Percentiles rank a stretch among this genome's conserved stretches.
These are phyloP conservation scores for Kwoniella heveanensis DNA, from an alignment of 768 basidiomycete species.

Conservation along the genomic window DNA sequence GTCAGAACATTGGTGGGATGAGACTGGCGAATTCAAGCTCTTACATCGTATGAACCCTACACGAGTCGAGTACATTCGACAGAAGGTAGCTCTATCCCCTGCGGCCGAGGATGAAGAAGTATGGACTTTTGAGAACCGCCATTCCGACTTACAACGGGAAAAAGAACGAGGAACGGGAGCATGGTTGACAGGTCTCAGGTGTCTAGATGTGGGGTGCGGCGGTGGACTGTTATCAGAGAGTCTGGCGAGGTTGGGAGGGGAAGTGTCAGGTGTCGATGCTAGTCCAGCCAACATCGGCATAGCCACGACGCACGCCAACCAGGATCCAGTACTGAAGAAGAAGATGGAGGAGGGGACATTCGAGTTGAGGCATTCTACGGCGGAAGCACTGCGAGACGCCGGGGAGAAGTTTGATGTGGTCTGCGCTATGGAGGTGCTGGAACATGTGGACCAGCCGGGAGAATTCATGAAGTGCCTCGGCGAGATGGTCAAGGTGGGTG, in stretches of 20 bases:
- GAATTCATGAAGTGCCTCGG: conserved; percentile 80
- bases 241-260: conserved; percentile 80
- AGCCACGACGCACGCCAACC: conserved; percentile 76
- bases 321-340: conserved; percentile 66
- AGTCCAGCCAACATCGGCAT: conserved; percentile 82
- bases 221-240: conserved; percentile 94
- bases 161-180: conserved; percentile 25
- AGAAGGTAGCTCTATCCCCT: conserved; percentile 45
- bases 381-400: conserved; percentile 68
- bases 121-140: conserved; percentile 47
- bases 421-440: conserved; percentile 95
- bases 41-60: conserved; percentile 95
- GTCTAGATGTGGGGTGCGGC: conserved; percentile 92
- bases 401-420: conserved; percentile 82
- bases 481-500: conserved; percentile 79
- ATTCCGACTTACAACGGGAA: conserved; percentile 26
- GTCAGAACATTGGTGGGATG: conserved; percentile 94
- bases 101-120: conserved; percentile 31
- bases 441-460: conserved; percentile 92
- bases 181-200: conserved; percentile 67
- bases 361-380: conserved; percentile 71
- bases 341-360: conserved; percentile 55
- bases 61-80: conserved; percentile 73
- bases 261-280: conserved; percentile 90
- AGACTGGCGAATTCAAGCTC: conserved; percentile 81